phyloP scores from a whole-genome alignment of 106 monocot species.

The Dendrobium nobile region DNA sequence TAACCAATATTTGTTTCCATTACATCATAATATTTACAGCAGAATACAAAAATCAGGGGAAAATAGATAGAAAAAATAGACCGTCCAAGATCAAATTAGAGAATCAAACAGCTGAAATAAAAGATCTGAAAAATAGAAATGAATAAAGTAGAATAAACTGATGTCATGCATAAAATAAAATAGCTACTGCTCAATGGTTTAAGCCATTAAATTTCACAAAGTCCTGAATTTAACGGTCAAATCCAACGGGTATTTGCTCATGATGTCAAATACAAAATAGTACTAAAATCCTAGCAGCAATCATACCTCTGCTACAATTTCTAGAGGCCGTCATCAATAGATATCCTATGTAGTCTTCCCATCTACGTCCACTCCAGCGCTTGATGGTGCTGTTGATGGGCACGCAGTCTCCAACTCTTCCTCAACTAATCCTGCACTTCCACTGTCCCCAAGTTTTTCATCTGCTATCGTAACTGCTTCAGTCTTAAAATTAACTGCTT shows the following conservation, averaged over 20 bases:
- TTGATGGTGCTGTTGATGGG: background rate
- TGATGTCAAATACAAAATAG: background rate
- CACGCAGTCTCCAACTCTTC: background rate
- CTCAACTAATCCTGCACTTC: background rate
- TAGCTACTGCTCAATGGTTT: background rate
- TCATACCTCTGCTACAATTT: background rate
- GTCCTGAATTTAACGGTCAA: background rate
- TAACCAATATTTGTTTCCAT: too few species aligned
- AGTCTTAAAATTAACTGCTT: too few species aligned
- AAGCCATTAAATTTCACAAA: background rate
- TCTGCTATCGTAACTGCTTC: background rate
- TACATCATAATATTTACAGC: too few species aligned
- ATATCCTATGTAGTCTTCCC: background rate
- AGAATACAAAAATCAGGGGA: too few species aligned
- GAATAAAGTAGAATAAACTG: background rate
- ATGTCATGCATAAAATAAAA: background rate
- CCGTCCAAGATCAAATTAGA: background rate
- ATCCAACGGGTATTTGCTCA: too few species aligned
- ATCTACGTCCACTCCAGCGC: background rate
- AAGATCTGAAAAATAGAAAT: background rate
- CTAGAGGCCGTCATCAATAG: background rate
- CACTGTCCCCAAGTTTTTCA: background rate
- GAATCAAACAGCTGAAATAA: background rate
- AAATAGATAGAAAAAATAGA: too few species aligned
- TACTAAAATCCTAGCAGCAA: background rate